These are phyloP conservation scores for Brassica incana DNA, from an alignment of 345 rosid species.

Conservation along the genomic window DNA sequence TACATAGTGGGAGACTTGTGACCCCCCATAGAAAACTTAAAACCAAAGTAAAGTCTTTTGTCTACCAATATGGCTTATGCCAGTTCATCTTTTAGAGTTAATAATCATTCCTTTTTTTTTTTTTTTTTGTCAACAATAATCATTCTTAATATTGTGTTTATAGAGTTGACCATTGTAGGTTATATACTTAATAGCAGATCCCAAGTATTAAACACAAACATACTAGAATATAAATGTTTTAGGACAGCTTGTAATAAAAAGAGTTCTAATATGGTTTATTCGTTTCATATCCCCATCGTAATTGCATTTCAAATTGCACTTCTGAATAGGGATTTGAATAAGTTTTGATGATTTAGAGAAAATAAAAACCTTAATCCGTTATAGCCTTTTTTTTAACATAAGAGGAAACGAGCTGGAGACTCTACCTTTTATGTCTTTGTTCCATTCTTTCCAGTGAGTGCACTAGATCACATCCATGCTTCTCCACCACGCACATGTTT, in stretches of 20 bases:
- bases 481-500: background rate
- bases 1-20: slow-evolving; percentile 29
- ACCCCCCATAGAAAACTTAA: background rate
- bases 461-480: slow-evolving; percentile 11
- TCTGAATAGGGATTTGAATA: slow-evolving; percentile 23
- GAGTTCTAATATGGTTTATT: slow-evolving; percentile 7
- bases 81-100: background rate
- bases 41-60: slow-evolving; percentile 19
- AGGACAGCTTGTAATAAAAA: background rate
- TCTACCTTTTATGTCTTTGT: slow-evolving; percentile 13
- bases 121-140: background rate
- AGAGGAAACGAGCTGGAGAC: slow-evolving; percentile 25
- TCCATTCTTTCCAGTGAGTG: slow-evolving; percentile 5
- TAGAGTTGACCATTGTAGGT: background rate
- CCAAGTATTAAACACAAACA: slow-evolving; percentile 22
- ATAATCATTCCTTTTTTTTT: background rate
- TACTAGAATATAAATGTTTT: background rate
- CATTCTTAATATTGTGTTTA: background rate
- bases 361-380: background rate
- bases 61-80: slow-evolving; percentile 1
- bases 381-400: slow-evolving; percentile 9
- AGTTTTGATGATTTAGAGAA: slow-evolving; percentile 19
- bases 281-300: slow-evolving; percentile 2
- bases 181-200: slow-evolving; percentile 8
- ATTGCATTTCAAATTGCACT: slow-evolving; percentile 9